phyloP scores from a whole-genome alignment of 805 yeast species.

The Priceomyces melissophilus region DNA sequence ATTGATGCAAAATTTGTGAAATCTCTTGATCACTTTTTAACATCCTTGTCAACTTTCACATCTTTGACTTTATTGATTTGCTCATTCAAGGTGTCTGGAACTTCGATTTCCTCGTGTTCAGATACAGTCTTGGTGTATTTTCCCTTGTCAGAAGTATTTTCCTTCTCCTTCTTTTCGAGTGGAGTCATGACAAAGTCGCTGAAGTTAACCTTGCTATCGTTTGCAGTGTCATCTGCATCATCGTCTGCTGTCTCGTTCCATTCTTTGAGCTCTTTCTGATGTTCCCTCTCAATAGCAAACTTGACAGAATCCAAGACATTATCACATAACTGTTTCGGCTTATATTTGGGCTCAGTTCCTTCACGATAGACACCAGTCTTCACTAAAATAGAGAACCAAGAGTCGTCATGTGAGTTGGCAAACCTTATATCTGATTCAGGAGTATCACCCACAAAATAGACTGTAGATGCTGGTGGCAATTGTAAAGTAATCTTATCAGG shows the following conservation, averaged over 20 bases:
- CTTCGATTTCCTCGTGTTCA: constrained; percentile 47
- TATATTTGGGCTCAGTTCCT: constrained; percentile 74
- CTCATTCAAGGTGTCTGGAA: constrained; percentile 47
- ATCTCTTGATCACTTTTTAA: not conserved
- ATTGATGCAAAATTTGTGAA: constrained; percentile 1
- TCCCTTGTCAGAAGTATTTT: constrained; percentile 4
- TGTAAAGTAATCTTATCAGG: constrained; percentile 46
- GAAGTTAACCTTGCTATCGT: constrained; percentile 37
- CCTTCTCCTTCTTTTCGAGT: constrained; percentile 21
- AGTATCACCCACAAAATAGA: constrained; percentile 85
- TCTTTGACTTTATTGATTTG: constrained; percentile 37
- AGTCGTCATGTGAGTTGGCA: constrained; percentile 80
- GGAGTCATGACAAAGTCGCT: constrained; percentile 47
- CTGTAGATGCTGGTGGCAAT: constrained; percentile 81
- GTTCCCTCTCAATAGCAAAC: constrained; percentile 81
- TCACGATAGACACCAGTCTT: constrained; percentile 85
- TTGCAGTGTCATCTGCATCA: constrained; percentile 17
- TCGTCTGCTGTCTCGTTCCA: constrained; percentile 58
- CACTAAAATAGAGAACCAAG: constrained; percentile 82
- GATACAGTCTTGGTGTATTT: constrained; percentile 14
- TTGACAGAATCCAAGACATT: constrained; percentile 79
- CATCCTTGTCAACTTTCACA: constrained; percentile 17
- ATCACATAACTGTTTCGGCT: constrained; percentile 70
- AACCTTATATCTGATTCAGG: constrained; percentile 87
- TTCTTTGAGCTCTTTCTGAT: constrained; percentile 63